Evolutionary conservation across 2,329 filamentous ascomycete genomes (phyloP).

Genomic region (Pseudogymnoascus pannorum): DNA sequence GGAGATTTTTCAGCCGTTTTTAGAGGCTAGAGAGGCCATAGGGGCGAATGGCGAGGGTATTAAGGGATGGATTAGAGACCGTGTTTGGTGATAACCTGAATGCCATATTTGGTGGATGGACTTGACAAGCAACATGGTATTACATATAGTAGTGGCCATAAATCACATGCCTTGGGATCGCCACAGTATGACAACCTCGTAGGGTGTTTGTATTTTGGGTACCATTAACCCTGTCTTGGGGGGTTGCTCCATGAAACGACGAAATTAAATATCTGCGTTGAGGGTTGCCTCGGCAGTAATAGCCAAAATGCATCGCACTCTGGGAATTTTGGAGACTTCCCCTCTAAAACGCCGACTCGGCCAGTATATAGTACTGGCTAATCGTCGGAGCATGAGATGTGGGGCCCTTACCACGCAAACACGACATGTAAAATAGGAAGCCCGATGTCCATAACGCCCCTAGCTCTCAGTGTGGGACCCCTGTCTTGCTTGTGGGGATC

Average conservation of each 20-base stretch:
- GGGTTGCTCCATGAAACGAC: constrained; percentile 11
- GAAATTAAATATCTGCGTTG: constrained; percentile 9
- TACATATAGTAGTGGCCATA: neutral
- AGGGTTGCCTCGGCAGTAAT: constrained; percentile 13
- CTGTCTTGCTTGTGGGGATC: neutral
- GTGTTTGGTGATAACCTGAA: neutral
- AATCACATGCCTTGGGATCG: neutral
- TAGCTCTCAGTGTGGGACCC: neutral
- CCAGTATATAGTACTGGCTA: constrained; percentile 11
- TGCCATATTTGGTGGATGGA: neutral
- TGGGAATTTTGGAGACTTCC: constrained; percentile 16
- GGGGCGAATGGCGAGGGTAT: neutral
- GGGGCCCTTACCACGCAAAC: no score
- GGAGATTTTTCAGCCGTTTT: neutral
- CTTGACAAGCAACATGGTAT: neutral
- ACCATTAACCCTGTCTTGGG: neutral
- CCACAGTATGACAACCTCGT: neutral
- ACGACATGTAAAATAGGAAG: no score
- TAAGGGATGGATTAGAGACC: neutral
- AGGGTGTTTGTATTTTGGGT: neutral
- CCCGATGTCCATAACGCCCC: neutral
- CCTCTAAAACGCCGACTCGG: constrained; percentile 16
- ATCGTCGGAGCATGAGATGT: neutral
- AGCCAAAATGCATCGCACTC: constrained; percentile 17
- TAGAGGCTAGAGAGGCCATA: neutral